Evolutionary conservation across 73 alveolate genomes (phyloP), one percentile per base, ranked within the genome.

Genomic region (Effrenium voratum): DNA sequence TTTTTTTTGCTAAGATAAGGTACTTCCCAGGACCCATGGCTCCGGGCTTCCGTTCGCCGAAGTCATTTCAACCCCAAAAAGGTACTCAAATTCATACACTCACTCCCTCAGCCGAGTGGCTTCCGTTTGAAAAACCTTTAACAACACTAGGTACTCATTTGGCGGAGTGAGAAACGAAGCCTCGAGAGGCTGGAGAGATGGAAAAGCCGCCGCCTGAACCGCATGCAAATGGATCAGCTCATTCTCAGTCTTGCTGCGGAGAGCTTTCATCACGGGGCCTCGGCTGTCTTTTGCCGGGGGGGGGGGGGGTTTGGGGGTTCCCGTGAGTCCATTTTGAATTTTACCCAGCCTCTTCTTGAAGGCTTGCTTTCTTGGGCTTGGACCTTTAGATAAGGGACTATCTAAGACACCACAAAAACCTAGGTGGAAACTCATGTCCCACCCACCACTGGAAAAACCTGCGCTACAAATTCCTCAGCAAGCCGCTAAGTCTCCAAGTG

Each of bases 171-270:
- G n/a, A n/a, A n/a, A n/a, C n/a, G n/a, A n/a, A n/a, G n/a, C n/a
- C n/a, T n/a, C n/a, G n/a, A n/a, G n/a, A n/a, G n/a, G n/a, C n/a
- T n/a, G n/a, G n/a, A n/a, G n/a, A n/a, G n/a, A n/a, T n/a, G n/a
- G n/a, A n/a, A n/a, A n/a, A n/a, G 49, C 49, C 22, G 15, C 66
- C 46, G 95, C 96, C 97, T 90, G 97, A 75, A 90, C 97, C 5
- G 97, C 97, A 34, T 90, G 97, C 76, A 90, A n/a, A 75, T 90
- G 97, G 45, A 76, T 90, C 55, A 90, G 97, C 59, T 90, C 97
- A n/a, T 90, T 76, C 32, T 87, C 97, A 22, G 97, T 90, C 57
- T 66, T 75, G 44, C 36, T n/a, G 15, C 97, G 86, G 76, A 90
- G 44, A 28, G 88, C 97, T 43, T 90, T 15, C 97, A 90, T 90